Conservation (phyloP, 2,329 filamentous ascomycete genomes). For the Neophaeococcomyces aloes region DNA sequence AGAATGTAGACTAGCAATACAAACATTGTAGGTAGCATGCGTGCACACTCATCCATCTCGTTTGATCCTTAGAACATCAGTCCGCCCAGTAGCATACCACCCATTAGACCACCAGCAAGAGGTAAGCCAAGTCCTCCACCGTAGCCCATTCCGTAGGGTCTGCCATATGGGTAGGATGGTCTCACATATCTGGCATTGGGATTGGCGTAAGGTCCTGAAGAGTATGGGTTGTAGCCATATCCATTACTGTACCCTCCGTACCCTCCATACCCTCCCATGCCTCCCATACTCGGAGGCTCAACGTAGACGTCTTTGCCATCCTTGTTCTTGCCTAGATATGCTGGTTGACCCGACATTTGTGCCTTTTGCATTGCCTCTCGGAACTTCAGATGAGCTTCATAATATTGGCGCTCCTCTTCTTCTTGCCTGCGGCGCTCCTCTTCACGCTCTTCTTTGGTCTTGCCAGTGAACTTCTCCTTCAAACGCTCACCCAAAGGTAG, state of each 20-base stretch:
- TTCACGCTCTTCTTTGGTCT: slow-evolving; percentile 46
- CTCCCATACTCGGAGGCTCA: slow-evolving; percentile 39
- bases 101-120: slow-evolving; percentile 36
- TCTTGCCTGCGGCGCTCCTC: slow-evolving; percentile 36
- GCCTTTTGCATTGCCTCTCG: slow-evolving; percentile 43
- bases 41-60: background rate
- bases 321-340: slow-evolving; percentile 44
- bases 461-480: slow-evolving; percentile 49
- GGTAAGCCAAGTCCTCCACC: slow-evolving; percentile 39
- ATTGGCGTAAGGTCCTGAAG: slow-evolving; percentile 35
- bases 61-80: slow-evolving; percentile 24
- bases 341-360: slow-evolving; percentile 45
- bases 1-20: too few relatives aligned
- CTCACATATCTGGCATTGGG: slow-evolving; percentile 41
- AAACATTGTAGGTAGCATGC: too few relatives aligned
- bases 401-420: slow-evolving; percentile 41
- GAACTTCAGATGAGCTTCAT: slow-evolving; percentile 42
- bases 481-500: slow-evolving; percentile 45
- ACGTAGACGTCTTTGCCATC: slow-evolving; percentile 49
- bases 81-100: slow-evolving; percentile 39
- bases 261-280: slow-evolving; percentile 19
- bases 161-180: slow-evolving; percentile 38
- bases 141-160: slow-evolving; percentile 35
- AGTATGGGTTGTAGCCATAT: slow-evolving; percentile 38
- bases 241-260: slow-evolving; percentile 23